phyloP scores from a whole-genome alignment of 768 basidiomycete genomes.

The Tylopilus subfusipes region DNA sequence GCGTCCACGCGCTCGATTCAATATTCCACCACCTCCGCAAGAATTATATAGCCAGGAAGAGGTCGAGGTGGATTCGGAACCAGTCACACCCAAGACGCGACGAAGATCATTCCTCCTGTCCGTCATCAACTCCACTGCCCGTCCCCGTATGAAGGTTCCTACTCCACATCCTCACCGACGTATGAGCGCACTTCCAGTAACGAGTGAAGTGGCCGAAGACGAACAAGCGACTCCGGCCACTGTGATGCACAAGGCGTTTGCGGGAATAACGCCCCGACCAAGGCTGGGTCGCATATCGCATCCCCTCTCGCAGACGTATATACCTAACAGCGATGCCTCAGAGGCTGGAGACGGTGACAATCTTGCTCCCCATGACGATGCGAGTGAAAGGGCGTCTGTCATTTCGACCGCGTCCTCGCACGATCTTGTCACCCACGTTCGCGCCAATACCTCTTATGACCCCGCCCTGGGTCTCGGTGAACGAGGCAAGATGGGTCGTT shows the following conservation, averaged over 20 bases:
- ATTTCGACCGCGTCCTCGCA: slow-evolving; percentile 85
- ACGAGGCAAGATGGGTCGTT: slow-evolving; percentile 66
- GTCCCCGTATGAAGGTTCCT: slow-evolving; percentile 53
- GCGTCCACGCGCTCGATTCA: slow-evolving; percentile 61
- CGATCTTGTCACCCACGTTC: slow-evolving; percentile 73
- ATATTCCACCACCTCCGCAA: slow-evolving; percentile 43
- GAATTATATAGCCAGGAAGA: slow-evolving; percentile 37
- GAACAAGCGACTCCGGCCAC: slow-evolving; percentile 31
- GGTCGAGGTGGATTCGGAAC: slow-evolving; percentile 38
- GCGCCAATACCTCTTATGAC: slow-evolving; percentile 87
- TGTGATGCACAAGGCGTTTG: slow-evolving; percentile 52
- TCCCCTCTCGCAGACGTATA: slow-evolving; percentile 56
- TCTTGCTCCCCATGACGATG: slow-evolving; percentile 38
- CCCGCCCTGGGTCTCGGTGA: slow-evolving; percentile 73
- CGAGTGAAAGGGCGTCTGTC: slow-evolving; percentile 60
- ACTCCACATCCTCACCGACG: slow-evolving; percentile 48
- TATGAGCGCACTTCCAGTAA: slow-evolving; percentile 61
- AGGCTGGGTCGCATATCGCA: slow-evolving; percentile 54
- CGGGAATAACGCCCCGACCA: slow-evolving; percentile 62
- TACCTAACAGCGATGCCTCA: slow-evolving; percentile 36
- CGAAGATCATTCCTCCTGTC: slow-evolving; percentile 79
- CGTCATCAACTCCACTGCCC: slow-evolving; percentile 78
- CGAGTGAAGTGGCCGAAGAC: slow-evolving; percentile 33
- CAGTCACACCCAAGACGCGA: slow-evolving; percentile 66
- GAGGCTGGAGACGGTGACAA: slow-evolving; percentile 24